Evolutionary conservation across 805 yeast genomes (phyloP).

Genomic region (Kazachstania bromeliacearum): DNA sequence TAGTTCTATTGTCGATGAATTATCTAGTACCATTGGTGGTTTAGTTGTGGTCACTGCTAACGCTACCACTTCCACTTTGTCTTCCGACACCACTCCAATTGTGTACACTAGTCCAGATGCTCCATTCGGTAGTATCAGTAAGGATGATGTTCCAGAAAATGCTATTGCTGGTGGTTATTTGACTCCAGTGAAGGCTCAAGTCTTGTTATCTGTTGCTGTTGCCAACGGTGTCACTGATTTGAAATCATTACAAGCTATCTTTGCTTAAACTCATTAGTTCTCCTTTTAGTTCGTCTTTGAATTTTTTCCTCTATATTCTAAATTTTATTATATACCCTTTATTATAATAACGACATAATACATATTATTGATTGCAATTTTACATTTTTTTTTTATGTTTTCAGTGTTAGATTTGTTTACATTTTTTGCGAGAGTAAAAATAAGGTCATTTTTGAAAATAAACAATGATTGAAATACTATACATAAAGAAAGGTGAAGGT

Average conservation of each 20-base stretch:
- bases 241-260: constrained; percentile 3
- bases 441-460: too few species aligned
- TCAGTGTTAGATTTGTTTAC: too few species aligned
- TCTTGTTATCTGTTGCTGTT: constrained; percentile 24
- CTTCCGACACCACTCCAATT: constrained; percentile 15
- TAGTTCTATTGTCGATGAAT: constrained; percentile 10
- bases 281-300: not conserved
- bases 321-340: too few species aligned
- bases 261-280: constrained; percentile 1
- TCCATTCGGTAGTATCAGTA: constrained; percentile 11
- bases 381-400: too few species aligned
- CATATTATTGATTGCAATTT: too few species aligned
- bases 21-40: constrained; percentile 18
- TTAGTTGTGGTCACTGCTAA: constrained; percentile 23
- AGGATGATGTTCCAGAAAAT: constrained; percentile 18
- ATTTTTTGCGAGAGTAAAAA: too few species aligned
- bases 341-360: too few species aligned
- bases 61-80: constrained; percentile 13
- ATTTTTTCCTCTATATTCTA: not conserved
- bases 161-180: constrained; percentile 27
- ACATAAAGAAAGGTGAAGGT: too few species aligned
- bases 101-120: constrained; percentile 23
- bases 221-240: constrained; percentile 18
- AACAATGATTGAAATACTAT: too few species aligned
- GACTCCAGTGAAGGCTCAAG: constrained; percentile 27